Evolutionary conservation across 2,329 filamentous ascomycete genomes (phyloP), one percentile per base, ranked within the genome.

Genomic region (Diaporthe destruens): DNA sequence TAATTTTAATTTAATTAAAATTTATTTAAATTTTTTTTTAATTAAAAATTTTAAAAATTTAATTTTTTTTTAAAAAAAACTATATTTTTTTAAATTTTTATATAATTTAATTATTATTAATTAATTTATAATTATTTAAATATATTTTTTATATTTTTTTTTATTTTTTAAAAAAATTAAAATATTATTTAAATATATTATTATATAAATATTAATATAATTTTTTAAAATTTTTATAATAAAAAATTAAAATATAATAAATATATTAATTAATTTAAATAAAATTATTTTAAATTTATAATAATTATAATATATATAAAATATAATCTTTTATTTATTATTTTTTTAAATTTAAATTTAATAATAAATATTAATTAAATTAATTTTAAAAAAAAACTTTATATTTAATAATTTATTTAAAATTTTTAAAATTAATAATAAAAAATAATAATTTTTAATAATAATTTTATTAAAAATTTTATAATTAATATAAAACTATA

Each of bases 171-270:
- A 44, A 44, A 44, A 51, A 36, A 36, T 51, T 23, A 51, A 51
- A 51, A 51, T 51, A 51, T 51, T 51, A 23, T 49, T 23, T 49
- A 49, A 49, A 49, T 49, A 49, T 6, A 49, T 49, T 23, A 49
- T 49, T n/a, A 49, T 49, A 49, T 49, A 49, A 2, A 49, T 49
- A 49, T 49, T 49, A 32, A 54, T 54, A 54, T 54, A 54, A 16
- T 54, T 29, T 32, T 32, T n/a, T n/a, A n/a, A n/a, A n/a, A n/a
- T n/a, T n/a, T n/a, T n/a, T n/a, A n/a, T n/a, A n/a, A n/a, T n/a
- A n/a, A n/a, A n/a, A n/a, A n/a, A n/a, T n/a, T n/a, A n/a, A n/a
- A n/a, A n/a, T n/a, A n/a, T n/a, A n/a, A n/a, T n/a, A n/a, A n/a
- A n/a, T n/a, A n/a, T n/a, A n/a, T n/a, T n/a, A n/a, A n/a, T n/a